Percentiles rank a stretch among this genome's conserved stretches.
Evolutionary conservation across 345 rosid genomes (phyloP).

Genomic region (Rhizophora apiculata): DNA sequence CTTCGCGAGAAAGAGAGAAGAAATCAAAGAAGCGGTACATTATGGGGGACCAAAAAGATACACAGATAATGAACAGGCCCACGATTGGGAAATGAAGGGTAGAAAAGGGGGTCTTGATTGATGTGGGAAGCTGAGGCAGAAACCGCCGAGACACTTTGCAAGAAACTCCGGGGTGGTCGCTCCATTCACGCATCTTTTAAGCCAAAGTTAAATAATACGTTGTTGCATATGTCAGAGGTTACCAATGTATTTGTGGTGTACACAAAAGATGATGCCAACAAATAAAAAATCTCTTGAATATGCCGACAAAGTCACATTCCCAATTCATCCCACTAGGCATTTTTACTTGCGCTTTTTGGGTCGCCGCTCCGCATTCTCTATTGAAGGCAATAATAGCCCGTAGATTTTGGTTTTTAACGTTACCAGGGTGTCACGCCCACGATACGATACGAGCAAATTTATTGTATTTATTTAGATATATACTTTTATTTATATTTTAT

Average conservation of each 20-base stretch:
- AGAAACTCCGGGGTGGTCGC: conserved; percentile 1
- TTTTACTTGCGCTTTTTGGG: too few relatives aligned
- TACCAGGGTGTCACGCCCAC: too few relatives aligned
- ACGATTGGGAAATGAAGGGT: conserved; percentile 28
- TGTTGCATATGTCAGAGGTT: too few relatives aligned
- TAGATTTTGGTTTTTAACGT: not conserved
- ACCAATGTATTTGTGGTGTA: not conserved
- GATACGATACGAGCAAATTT: too few relatives aligned
- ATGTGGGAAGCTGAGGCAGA: conserved; percentile 5
- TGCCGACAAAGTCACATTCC: conserved; percentile 16
- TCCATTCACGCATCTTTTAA: conserved; percentile 35
- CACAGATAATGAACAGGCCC: conserved; percentile 19
- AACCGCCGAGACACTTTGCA: not conserved
- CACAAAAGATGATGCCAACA: not conserved
- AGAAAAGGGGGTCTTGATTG: not conserved
- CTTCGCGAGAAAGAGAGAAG: not conserved
- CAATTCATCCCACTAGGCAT: not conserved
- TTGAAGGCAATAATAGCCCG: too few relatives aligned
- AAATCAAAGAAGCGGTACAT: not conserved
- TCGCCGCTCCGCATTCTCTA: too few relatives aligned
- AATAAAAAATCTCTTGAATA: not conserved
- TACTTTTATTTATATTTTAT: not conserved
- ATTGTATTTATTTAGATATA: too few relatives aligned
- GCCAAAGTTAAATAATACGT: conserved; percentile 12
- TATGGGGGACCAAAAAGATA: not conserved